Conservation (phyloP, 306 rosid species). For the Abrus precatorius region DNA sequence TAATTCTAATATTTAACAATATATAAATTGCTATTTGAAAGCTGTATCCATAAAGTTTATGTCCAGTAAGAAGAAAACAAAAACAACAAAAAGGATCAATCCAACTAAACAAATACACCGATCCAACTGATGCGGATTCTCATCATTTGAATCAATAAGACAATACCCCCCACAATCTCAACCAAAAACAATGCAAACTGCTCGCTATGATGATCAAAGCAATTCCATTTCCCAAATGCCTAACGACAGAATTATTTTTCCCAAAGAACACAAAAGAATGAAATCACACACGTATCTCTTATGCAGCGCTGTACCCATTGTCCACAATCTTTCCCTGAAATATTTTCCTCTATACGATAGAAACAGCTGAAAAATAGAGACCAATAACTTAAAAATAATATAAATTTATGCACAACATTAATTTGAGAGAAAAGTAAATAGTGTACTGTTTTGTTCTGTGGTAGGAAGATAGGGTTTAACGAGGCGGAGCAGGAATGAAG, state of each 20-base stretch:
- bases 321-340: neutral
- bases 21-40: neutral
- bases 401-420: neutral
- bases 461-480: conserved; percentile 16
- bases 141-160: neutral
- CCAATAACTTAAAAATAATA: neutral
- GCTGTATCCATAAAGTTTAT: no score
- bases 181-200: conserved; percentile 6
- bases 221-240: conserved; percentile 5
- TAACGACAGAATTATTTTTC: no score
- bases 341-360: neutral
- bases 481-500: conserved; percentile 15
- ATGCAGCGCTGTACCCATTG: neutral
- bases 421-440: neutral
- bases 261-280: neutral
- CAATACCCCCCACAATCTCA: neutral
- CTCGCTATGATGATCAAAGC: neutral
- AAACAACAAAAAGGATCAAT: neutral
- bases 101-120: neutral
- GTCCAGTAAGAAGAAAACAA: neutral
- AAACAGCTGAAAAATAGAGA: neutral
- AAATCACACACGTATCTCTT: conserved; percentile 19
- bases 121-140: neutral
- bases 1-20: neutral
- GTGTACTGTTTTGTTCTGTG: neutral